Conservation (phyloP, 2,329 filamentous ascomycete genomes). For the Colletotrichum magnum region DNA sequence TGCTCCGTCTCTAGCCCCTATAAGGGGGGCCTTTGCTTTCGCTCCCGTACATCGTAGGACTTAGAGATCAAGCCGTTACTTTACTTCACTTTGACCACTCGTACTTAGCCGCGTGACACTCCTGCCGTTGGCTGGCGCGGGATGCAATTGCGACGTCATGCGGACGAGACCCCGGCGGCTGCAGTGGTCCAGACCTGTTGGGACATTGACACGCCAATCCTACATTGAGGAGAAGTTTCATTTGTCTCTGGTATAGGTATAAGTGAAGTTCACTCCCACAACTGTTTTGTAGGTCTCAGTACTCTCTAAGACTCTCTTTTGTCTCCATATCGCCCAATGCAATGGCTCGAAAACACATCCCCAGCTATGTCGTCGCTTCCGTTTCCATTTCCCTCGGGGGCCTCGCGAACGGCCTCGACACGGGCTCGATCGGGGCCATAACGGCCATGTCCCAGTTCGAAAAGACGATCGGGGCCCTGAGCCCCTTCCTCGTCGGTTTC, state of each 20-base stretch:
- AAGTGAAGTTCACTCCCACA: neutral
- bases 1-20: no score
- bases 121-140: neutral
- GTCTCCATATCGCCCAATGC: neutral
- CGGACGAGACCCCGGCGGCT: neutral
- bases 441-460: conserved; percentile 51
- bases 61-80: no score
- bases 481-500: conserved; percentile 68
- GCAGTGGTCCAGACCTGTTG: neutral
- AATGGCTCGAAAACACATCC: conserved; percentile 12
- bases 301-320: neutral
- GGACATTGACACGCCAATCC: neutral
- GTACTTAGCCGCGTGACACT: no score
- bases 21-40: no score
- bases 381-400: conserved; percentile 18
- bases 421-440: conserved; percentile 52
- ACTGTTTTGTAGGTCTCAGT: neutral
- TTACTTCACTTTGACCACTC: no score
- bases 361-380: conserved; percentile 25
- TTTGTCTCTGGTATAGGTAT: neutral
- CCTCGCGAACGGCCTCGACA: conserved; percentile 50
- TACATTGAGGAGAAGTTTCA: neutral
- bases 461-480: conserved; percentile 59
- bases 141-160: conserved; percentile 4
- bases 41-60: no score